These are phyloP conservation scores for Colletotrichum tamarilloi DNA, from an alignment of 2,329 filamentous ascomycete genomes.

Conservation along the genomic window DNA sequence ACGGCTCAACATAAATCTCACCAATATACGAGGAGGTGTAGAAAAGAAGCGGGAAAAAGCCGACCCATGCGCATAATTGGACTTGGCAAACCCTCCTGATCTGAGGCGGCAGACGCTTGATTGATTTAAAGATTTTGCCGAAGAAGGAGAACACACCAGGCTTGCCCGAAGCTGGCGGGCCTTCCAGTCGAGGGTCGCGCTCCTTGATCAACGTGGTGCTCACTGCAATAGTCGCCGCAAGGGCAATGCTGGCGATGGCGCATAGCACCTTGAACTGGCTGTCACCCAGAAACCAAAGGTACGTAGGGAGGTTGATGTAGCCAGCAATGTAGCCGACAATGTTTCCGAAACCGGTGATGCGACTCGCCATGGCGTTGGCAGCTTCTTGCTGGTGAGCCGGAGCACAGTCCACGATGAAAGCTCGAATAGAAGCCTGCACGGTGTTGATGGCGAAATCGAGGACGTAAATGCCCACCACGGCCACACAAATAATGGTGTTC, in stretches of 20 bases:
- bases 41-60: constrained; percentile 95
- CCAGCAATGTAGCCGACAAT: constrained; percentile 91
- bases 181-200: constrained; percentile 81
- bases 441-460: constrained; percentile 97
- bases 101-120: constrained; percentile 82
- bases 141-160: constrained; percentile 84
- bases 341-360: constrained; percentile 87
- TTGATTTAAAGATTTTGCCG: constrained; percentile 78
- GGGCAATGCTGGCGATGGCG: constrained; percentile 81
- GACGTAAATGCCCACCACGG: constrained; percentile 88
- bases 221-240: constrained; percentile 75
- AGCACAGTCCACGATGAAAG: constrained; percentile 93
- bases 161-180: constrained; percentile 67
- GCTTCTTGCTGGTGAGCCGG: constrained; percentile 93
- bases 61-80: constrained; percentile 90
- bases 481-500: constrained; percentile 77
- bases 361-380: constrained; percentile 94
- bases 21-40: constrained; percentile 96
- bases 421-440: constrained; percentile 91
- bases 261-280: constrained; percentile 95
- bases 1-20: constrained; percentile 90
- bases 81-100: constrained; percentile 84
- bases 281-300: constrained; percentile 83
- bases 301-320: constrained; percentile 80
- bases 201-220: constrained; percentile 79